These are phyloP conservation scores for Persicaria tinctoria DNA, from an alignment of 148 eudicot species.

Conservation along the genomic window DNA sequence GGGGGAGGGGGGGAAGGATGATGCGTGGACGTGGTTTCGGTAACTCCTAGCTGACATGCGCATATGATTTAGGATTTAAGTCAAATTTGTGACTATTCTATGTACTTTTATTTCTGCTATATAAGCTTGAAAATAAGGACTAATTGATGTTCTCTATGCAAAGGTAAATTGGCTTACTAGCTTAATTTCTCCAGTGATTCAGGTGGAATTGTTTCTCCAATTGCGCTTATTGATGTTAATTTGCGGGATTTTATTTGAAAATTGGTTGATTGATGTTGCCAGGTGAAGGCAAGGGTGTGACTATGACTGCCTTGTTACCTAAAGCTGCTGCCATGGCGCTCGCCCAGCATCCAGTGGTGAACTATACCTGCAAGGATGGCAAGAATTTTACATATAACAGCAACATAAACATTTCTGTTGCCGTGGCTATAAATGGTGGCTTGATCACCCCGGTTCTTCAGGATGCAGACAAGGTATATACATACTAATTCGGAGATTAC, in stretches of 20 bases:
- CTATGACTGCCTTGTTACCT: constrained; percentile 79
- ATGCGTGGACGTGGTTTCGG: constrained; percentile 75
- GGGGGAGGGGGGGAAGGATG: constrained; percentile 71
- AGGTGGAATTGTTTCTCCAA: neutral
- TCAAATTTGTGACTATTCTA: neutral
- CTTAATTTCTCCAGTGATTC: neutral
- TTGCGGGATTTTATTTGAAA: neutral
- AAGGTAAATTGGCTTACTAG: constrained; percentile 46
- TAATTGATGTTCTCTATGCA: constrained; percentile 59
- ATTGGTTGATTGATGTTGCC: neutral
- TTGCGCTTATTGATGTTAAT: neutral
- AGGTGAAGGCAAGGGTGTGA: constrained; percentile 83
- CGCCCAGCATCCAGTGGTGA: constrained; percentile 79
- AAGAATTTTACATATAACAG: constrained; percentile 76
- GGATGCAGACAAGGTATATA: constrained; percentile 82
- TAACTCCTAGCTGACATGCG: constrained; percentile 21
- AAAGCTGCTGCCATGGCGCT: constrained; percentile 88
- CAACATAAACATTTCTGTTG: constrained; percentile 80
- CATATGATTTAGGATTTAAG: neutral
- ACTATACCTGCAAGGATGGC: constrained; percentile 78
- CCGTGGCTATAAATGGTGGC: constrained; percentile 86
- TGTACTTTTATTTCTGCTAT: neutral
- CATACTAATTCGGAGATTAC: neutral
- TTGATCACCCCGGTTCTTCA: constrained; percentile 92
- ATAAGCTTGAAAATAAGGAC: neutral